Percentiles rank a stretch among this genome's conserved stretches.
These are phyloP conservation scores for Actinomucor elegans DNA, from an alignment of 371 early-diverging fungal species.

Conservation along the genomic window DNA sequence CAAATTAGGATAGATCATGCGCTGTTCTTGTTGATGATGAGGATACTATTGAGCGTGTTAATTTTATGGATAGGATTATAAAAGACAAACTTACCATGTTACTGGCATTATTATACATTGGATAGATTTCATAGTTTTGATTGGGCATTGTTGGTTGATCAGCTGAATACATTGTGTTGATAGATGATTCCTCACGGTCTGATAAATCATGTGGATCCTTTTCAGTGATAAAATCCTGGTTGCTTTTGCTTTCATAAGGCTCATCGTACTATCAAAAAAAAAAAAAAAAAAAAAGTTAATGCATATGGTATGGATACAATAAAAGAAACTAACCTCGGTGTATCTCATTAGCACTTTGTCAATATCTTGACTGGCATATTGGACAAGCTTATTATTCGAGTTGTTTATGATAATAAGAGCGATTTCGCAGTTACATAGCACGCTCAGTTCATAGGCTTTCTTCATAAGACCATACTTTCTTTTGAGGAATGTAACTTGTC, in stretches of 20 bases:
- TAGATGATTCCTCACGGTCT: constrained; percentile 10
- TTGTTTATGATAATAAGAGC: constrained; percentile 89
- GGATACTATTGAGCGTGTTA: not conserved
- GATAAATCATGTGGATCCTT: constrained; percentile 14
- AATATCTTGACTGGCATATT: constrained; percentile 90
- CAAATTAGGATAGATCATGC: constrained; percentile 11
- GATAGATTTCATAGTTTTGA: constrained; percentile 17
- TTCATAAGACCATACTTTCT: constrained; percentile 98
- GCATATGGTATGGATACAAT: no score
- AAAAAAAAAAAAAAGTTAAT: not conserved
- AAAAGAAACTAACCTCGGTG: constrained; percentile 74
- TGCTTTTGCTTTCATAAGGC: constrained; percentile 65
- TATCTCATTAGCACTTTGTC: constrained; percentile 89
- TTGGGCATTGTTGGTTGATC: constrained; percentile 4
- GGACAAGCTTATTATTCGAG: constrained; percentile 88
- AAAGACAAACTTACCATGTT: constrained; percentile 13
- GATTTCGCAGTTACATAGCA: constrained; percentile 96
- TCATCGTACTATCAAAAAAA: constrained; percentile 53
- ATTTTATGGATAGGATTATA: constrained; percentile 5
- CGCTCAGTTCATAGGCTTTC: constrained; percentile 97
- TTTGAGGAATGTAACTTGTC: constrained; percentile 94
- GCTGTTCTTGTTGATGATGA: not conserved
- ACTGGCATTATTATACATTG: no score
- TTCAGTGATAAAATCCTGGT: constrained; percentile 43
- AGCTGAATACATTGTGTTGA: no score